phyloP scores from a whole-genome alignment of 768 basidiomycete species.

The Coprinellus aureogranulatus region DNA sequence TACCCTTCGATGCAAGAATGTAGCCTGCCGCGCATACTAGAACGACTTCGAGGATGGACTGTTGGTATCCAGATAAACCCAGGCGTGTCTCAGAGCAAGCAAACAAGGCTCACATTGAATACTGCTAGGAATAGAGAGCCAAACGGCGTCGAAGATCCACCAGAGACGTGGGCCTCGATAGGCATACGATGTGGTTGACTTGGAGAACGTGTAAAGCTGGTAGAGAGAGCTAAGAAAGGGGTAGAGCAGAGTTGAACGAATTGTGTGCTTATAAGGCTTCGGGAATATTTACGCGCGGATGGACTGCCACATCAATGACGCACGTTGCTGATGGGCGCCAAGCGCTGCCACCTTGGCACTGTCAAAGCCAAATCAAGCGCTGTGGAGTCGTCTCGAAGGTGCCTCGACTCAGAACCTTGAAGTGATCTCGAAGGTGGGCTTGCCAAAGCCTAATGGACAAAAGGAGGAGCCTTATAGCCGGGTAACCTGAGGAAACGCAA shows the following conservation, averaged over 20 bases:
- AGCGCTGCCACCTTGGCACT: too few relatives aligned
- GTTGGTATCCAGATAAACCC: neutral
- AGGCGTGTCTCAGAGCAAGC: conserved; percentile 8
- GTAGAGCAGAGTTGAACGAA: neutral
- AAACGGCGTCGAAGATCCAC: conserved; percentile 12
- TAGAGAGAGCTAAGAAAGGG: neutral
- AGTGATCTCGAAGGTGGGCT: too few relatives aligned
- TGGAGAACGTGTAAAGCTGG: neutral
- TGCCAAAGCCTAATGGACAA: too few relatives aligned
- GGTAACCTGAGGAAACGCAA: too few relatives aligned
- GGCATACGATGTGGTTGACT: conserved; percentile 4
- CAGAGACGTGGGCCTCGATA: conserved; percentile 1
- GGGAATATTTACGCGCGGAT: neutral
- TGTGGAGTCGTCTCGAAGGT: too few relatives aligned
- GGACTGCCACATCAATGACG: neutral
- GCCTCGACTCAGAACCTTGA: too few relatives aligned
- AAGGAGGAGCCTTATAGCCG: too few relatives aligned
- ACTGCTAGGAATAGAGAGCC: conserved; percentile 51
- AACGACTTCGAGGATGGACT: conserved; percentile 91
- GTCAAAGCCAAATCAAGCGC: too few relatives aligned
- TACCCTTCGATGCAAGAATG: conserved; percentile 70
- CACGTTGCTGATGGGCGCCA: neutral
- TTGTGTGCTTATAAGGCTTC: neutral
- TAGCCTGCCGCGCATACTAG: conserved; percentile 83
- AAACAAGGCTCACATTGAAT: conserved; percentile 44